Evolutionary conservation across 129 eudicot species (phyloP), one percentile per base, ranked within the genome.

Genomic region (Cynara cardunculus): DNA sequence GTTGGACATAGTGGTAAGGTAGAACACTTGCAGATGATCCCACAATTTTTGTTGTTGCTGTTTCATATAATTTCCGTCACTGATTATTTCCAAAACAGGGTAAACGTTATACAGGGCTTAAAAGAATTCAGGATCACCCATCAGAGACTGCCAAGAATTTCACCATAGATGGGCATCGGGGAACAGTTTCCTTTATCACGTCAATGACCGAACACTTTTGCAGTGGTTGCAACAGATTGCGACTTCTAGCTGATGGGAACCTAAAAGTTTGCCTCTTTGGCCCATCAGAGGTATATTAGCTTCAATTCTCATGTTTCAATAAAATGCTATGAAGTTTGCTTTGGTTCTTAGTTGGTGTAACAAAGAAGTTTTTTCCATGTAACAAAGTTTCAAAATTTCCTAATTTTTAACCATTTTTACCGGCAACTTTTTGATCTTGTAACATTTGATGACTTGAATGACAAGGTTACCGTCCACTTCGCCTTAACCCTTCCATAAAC

Each of bases 201-300:
- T 95, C 99, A 69, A 95, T 95, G 99, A 92, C 97, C 6, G 90
- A 95, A 87, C 99, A 95, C 80, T 95, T 95, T 69, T 95, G 99
- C 84, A 90, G 90, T 83, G 97, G 99, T 77, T 95, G 99, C 86
- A 95, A 92, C 72, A 87, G 99, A 68, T 78, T 95, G 84, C 84
- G 99, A 73, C 97, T 95, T 82, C 81, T 95, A 79, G 97, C 99
- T 56, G 99, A 95, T 87, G 99, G 99, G 67, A 95, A 92, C 83
- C 84, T 95, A 14, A 95, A 95, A 92, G 97, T 95, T 32, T 95
- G 99, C 87, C 93, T 95, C 25, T 95, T 95, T 82, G 99, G 99
- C 25, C 89, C 99, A 27, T 90, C 99, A 64, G 99, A 95, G 99
- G 98, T 94, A 81, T 81, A 66, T 31, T 65, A 2, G 26, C 31